Evolutionary conservation across 495 filamentous ascomycete genomes (phyloP), one percentile per base, ranked within the genome.

Genomic region (Melanomma pulvis-pyrius): DNA sequence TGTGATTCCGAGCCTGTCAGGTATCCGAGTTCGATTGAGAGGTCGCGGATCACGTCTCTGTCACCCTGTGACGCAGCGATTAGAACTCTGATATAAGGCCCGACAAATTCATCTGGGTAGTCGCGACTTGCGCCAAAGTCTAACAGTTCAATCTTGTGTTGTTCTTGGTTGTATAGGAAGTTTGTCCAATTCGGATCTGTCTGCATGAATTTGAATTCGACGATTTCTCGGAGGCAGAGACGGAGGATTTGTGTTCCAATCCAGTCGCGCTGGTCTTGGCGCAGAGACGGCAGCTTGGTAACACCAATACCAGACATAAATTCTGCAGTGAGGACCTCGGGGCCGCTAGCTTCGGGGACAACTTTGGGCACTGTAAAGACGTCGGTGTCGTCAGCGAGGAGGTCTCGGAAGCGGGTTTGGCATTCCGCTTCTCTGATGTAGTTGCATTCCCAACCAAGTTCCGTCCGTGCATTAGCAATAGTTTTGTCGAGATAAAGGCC

Each of bases 121-220:
- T 91, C 96, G 67, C 94, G 82, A 15, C 90, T 91, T 29, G 94
- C 94, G 65, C 94, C 94, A 74, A 98, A 98, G 76, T 98, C 94
- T 52, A 98, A 87, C 12, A 98, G 87, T 77, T 98, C 93, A 6
- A 98, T 86, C 70, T 86, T 89, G 57, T 87, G 78, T 1, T 85
- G 87, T 8, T 78, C 56, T 0, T 83, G 76, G 74, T 98, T 96
- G 81, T 90, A 98, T 28, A 98, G 80, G 80, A 98, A 98, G 74
- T 98, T 98, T n/a, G 96, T 98, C 94, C 96, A 98, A 81, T 98
- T 98, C 21, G 94, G 94, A 78, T 98, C 94, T 26, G 94, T 98
- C 78, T 98, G 94, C 94, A 98, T 98, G 81, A 94, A 98, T 47
- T 81, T 84, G 82, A 97, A 98, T 71, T 97, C 91, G 59, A 84